Conservation (phyloP, 2,329 filamentous ascomycete genomes). For the Apiospora marii region DNA sequence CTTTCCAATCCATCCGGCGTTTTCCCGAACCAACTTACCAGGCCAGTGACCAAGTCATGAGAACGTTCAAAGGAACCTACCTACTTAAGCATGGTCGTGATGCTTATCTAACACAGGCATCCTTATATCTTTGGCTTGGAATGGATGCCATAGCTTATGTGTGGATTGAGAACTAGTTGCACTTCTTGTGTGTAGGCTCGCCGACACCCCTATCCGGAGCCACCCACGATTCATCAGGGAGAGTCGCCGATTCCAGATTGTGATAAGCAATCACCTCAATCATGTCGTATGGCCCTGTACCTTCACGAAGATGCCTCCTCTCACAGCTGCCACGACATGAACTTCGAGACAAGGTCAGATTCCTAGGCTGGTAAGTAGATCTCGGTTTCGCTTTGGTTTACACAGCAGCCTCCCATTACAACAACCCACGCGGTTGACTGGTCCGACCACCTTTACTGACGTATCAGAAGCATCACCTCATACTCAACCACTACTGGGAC, state of each 20-base stretch:
- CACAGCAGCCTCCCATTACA: background rate
- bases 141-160: background rate
- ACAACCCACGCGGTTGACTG: background rate
- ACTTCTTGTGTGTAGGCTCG: background rate
- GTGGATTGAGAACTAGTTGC: background rate
- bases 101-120: background rate
- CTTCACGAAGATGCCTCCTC: conserved; percentile 72
- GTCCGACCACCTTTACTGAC: background rate
- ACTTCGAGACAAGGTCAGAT: conserved; percentile 82
- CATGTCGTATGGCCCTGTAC: conserved; percentile 67
- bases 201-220: background rate
- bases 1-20: background rate
- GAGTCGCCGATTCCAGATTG: background rate
- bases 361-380: conserved; percentile 82
- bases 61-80: background rate
- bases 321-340: conserved; percentile 61
- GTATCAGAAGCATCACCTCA: conserved; percentile 53
- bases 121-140: background rate
- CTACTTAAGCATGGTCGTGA: background rate
- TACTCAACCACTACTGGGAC: conserved; percentile 64
- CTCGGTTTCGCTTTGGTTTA: conserved; percentile 21
- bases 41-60: background rate
- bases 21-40: background rate
- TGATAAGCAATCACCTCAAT: background rate
- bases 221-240: background rate